phyloP scores from a whole-genome alignment of 2,329 filamentous ascomycete genomes.

The Pezicula carpinea region DNA sequence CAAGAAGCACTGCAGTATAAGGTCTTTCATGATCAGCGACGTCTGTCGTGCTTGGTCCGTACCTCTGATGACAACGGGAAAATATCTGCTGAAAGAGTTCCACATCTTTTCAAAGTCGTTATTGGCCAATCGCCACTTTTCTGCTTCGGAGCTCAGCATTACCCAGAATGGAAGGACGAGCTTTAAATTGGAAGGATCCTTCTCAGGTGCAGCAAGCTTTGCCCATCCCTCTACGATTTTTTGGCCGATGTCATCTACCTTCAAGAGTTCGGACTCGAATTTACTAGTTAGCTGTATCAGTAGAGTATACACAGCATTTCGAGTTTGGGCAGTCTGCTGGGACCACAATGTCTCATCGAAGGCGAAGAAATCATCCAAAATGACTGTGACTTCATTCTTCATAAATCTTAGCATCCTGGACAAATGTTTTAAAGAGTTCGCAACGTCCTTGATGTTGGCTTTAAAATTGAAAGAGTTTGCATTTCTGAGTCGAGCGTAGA shows the following conservation, averaged over 20 bases:
- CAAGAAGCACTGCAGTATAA: slow-evolving; percentile 22
- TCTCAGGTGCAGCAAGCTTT: slow-evolving; percentile 21
- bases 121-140: slow-evolving; percentile 13
- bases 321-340: neutral
- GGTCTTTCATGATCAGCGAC: slow-evolving; percentile 15
- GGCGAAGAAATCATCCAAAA: neutral
- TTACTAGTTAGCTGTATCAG: neutral
- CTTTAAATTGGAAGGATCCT: slow-evolving; percentile 21
- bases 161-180: slow-evolving; percentile 21
- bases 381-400: neutral
- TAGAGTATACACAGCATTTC: neutral
- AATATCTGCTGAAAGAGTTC: slow-evolving; percentile 24
- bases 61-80: slow-evolving; percentile 22
- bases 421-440: neutral
- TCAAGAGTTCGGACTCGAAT: slow-evolving; percentile 4
- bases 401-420: neutral
- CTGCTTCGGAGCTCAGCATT: slow-evolving; percentile 10
- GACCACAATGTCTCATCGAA: neutral
- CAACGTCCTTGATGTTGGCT: neutral
- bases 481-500: neutral
- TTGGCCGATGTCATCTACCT: slow-evolving; percentile 11
- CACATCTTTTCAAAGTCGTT: slow-evolving; percentile 16
- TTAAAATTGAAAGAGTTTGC: neutral
- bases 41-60: slow-evolving; percentile 3
- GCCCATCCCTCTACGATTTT: slow-evolving; percentile 19